Evolutionary conservation across 805 yeast genomes (phyloP), one percentile per base, ranked within the genome.

Genomic region (Vanderwaltozyma polyspora): DNA sequence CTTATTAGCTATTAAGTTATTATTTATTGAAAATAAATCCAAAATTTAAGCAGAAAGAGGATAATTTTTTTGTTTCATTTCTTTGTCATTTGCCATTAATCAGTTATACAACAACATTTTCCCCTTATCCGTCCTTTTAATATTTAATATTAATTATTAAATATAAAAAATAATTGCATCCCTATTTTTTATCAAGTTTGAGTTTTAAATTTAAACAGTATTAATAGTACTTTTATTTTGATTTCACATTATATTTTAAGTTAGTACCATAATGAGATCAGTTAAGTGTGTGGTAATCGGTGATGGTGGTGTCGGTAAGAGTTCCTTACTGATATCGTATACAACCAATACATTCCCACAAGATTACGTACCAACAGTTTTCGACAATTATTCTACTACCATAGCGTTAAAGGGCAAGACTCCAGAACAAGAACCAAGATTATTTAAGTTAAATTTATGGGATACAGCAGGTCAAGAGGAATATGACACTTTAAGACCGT

Each of bases 391-490:
- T 57, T 74, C 94, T 3, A 89, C 94, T 13, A 79, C 79, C 28
- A 85, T 86, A 18, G 73, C 84, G 21, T 25, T 48, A 79, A 81
- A 25, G 11, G 25, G 21, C 10, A 6, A 21, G 3, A 10, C n/a
- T 18, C 17, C 17, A 6, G 36, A 19, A 43, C 44, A 55, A 12
- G 28, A 48, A 44, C 29, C 39, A 19, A 85, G 79, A 49, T 82
- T 84, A 35, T 78, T 81, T 49, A 84, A 83, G 51, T 66, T 86
- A 33, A 94, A 93, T 17, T 68, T 86, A 30, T 86, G 95, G 95
- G 95, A 86, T 70, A 86, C 95, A 12, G 95, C 95, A 3, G 95
- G 95, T 19, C 95, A 86, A 60, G 80, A 82, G 51, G 95, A 85
- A 55, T 85, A 85, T 57, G 95, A 86, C 56, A 68, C 94, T 40